Evolutionary conservation across 2,329 filamentous ascomycete genomes (phyloP).

Genomic region (Fusarium bactridioides): DNA sequence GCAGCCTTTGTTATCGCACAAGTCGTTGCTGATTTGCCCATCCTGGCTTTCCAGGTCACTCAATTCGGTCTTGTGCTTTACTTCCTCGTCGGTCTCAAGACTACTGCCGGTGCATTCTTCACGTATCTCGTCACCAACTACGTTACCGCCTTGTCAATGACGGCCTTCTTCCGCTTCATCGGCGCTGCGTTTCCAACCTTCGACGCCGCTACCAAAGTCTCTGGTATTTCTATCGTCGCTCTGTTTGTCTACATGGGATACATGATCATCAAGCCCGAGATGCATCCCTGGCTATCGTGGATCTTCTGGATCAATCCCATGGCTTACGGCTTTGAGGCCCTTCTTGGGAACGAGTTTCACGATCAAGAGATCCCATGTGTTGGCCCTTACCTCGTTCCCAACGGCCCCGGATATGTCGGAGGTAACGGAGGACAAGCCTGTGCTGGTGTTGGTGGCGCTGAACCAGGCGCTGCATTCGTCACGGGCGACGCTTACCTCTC

Average conservation of each 20-base stretch:
- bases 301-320: slow-evolving; percentile 72
- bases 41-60: slow-evolving; percentile 65
- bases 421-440: slow-evolving; percentile 55
- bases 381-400: slow-evolving; percentile 58
- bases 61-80: slow-evolving; percentile 66
- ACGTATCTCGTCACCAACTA: slow-evolving; percentile 62
- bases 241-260: slow-evolving; percentile 70
- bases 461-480: slow-evolving; percentile 56
- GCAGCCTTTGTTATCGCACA: slow-evolving; percentile 66
- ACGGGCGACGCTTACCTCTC: slow-evolving; percentile 65
- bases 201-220: slow-evolving; percentile 66
- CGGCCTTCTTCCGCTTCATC: slow-evolving; percentile 63
- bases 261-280: slow-evolving; percentile 66
- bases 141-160: slow-evolving; percentile 55
- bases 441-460: slow-evolving; percentile 65
- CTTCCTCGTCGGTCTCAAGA: slow-evolving; percentile 67
- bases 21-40: slow-evolving; percentile 61
- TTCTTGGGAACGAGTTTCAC: slow-evolving; percentile 77
- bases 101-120: slow-evolving; percentile 63
- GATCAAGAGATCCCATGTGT: slow-evolving; percentile 60
- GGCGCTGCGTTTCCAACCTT: slow-evolving; percentile 65
- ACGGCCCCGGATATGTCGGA: slow-evolving; percentile 56
- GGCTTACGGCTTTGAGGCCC: slow-evolving; percentile 72
- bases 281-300: slow-evolving; percentile 71
- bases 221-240: slow-evolving; percentile 58